A percentile compares a stretch with the other conserved stretches of the same genome.
These are phyloP conservation scores for Bimuria novae-zelandiae DNA, from an alignment of 2,329 filamentous ascomycete species.

Conservation along the genomic window DNA sequence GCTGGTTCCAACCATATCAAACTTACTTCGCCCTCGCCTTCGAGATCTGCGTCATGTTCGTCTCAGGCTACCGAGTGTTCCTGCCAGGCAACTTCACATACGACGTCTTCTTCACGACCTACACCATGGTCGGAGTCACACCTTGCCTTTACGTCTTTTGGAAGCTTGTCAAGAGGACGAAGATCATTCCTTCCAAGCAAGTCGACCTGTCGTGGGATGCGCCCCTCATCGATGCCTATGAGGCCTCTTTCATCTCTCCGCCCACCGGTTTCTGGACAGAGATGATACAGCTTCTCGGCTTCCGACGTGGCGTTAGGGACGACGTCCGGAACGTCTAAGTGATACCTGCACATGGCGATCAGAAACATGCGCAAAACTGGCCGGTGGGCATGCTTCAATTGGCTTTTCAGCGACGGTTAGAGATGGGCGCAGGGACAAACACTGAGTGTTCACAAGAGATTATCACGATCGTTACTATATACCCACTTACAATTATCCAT, in stretches of 20 bases:
- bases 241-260: constrained; percentile 49
- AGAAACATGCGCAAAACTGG: neutral
- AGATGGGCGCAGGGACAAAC: neutral
- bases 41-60: constrained; percentile 56
- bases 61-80: constrained; percentile 60
- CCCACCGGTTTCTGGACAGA: constrained; percentile 46
- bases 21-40: constrained; percentile 55
- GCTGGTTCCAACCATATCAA: constrained; percentile 56
- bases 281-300: constrained; percentile 40
- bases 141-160: constrained; percentile 61
- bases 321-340: neutral
- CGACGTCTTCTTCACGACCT: constrained; percentile 59
- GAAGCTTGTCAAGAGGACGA: constrained; percentile 67
- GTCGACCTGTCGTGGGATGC: constrained; percentile 51
- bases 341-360: neutral
- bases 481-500: constrained; percentile 17
- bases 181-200: constrained; percentile 57
- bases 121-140: constrained; percentile 58
- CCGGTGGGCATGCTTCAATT: neutral
- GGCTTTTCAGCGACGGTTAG: neutral
- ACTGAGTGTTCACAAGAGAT: neutral
- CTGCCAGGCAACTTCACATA: constrained; percentile 53
- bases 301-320: constrained; percentile 32
- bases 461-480: constrained; percentile 12
- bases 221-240: constrained; percentile 46